Evolutionary conservation across 495 filamentous ascomycete genomes (phyloP).

Genomic region (Penicillium alfredii): DNA sequence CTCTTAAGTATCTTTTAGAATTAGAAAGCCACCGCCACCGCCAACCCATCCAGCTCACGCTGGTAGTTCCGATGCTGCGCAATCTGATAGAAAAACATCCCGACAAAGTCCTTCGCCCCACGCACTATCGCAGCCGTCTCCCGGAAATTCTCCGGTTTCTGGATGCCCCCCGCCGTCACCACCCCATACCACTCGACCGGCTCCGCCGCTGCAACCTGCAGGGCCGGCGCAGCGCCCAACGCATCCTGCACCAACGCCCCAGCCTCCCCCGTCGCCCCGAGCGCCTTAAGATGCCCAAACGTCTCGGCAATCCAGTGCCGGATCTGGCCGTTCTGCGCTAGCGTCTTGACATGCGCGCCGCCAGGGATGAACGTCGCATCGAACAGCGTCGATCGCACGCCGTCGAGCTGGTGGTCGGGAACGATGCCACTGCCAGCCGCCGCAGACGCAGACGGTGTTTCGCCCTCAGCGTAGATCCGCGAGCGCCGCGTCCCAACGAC

Average conservation of each 20-base stretch:
- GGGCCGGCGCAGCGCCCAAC: constrained; percentile 39
- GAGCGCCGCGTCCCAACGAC: neutral
- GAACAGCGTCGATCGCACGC: constrained; percentile 70
- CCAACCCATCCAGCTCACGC: constrained; percentile 61
- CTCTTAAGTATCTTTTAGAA: too few relatives aligned
- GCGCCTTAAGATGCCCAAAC: constrained; percentile 65
- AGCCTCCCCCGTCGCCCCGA: constrained; percentile 62
- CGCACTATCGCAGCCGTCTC: constrained; percentile 49
- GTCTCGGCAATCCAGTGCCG: constrained; percentile 72
- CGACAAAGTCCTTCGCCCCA: constrained; percentile 46
- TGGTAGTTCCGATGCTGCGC: constrained; percentile 58
- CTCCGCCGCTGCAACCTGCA: constrained; percentile 39
- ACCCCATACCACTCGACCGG: constrained; percentile 67
- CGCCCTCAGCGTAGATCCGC: constrained; percentile 48
- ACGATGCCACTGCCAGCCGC: constrained; percentile 41
- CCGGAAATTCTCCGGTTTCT: constrained; percentile 48
- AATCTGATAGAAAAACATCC: constrained; percentile 54
- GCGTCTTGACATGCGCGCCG: constrained; percentile 51
- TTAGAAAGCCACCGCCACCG: neutral
- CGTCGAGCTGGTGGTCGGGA: constrained; percentile 73
- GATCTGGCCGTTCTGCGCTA: constrained; percentile 61
- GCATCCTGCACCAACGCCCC: constrained; percentile 54
- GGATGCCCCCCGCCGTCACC: constrained; percentile 47
- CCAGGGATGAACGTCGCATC: constrained; percentile 71
- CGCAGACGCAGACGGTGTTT: constrained; percentile 29